Percentiles rank a stretch among this genome's conserved stretches.
Evolutionary conservation across 2,329 filamentous ascomycete genomes (phyloP).

Genomic region (Exophiala dermatitidis): DNA sequence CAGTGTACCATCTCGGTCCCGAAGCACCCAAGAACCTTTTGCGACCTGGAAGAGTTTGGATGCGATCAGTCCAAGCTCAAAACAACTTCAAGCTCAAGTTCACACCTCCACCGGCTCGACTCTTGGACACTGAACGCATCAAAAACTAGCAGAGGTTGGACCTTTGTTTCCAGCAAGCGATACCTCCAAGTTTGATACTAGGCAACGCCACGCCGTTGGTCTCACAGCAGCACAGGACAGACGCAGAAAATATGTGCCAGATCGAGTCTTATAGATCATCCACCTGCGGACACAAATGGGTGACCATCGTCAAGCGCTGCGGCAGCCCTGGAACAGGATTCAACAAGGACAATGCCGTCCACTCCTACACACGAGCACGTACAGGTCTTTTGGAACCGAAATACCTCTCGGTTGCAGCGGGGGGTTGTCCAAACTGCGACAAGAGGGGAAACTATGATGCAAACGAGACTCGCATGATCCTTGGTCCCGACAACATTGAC

Average conservation of each 20-base stretch:
- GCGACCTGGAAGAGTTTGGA: too few relatives aligned
- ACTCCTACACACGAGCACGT: conserved; percentile 22
- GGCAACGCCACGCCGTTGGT: background rate
- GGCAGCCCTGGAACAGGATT: conserved; percentile 28
- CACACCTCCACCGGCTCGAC: too few relatives aligned
- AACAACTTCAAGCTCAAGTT: too few relatives aligned
- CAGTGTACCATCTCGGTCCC: too few relatives aligned
- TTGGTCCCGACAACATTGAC: conserved; percentile 1
- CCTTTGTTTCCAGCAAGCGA: background rate
- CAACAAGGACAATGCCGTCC: conserved; percentile 4
- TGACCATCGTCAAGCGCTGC: conserved; percentile 43
- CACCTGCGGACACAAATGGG: conserved; percentile 44
- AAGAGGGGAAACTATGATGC: conserved; percentile 31
- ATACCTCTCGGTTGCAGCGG: conserved; percentile 16
- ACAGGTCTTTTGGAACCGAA: conserved; percentile 10
- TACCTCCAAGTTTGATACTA: background rate
- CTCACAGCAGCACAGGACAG: background rate
- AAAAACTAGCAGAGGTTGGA: too few relatives aligned
- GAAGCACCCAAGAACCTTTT: too few relatives aligned
- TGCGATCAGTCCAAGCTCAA: too few relatives aligned
- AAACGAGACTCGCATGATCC: conserved; percentile 29
- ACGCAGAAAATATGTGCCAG: conserved; percentile 39
- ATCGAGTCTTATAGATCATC: conserved; percentile 40
- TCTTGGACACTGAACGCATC: too few relatives aligned
- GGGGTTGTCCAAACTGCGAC: conserved; percentile 31